These are phyloP conservation scores for Suillus subaureus DNA, from an alignment of 768 basidiomycete genomes.

Conservation along the genomic window DNA sequence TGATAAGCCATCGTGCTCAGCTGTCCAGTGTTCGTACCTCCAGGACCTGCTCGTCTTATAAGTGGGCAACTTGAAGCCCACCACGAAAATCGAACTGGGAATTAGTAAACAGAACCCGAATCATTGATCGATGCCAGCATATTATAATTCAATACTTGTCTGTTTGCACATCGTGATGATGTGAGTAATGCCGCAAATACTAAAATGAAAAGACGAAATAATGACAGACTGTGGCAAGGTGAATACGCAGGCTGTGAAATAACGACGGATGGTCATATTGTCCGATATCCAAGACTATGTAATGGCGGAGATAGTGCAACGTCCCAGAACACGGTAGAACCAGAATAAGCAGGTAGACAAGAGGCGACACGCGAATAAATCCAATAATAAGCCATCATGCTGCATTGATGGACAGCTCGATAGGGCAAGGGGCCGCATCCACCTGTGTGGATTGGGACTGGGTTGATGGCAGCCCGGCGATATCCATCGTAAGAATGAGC, in stretches of 20 bases:
- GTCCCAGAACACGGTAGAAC: no score
- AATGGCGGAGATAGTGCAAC: background rate
- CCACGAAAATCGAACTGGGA: background rate
- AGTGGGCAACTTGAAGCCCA: background rate
- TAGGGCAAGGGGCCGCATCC: no score
- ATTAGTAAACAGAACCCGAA: background rate
- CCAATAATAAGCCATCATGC: no score
- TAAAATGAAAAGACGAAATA: slow-evolving; percentile 2
- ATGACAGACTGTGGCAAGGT: background rate
- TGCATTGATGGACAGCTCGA: no score
- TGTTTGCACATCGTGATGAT: background rate
- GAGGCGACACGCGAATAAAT: no score
- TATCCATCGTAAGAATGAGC: no score
- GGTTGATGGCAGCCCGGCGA: no score
- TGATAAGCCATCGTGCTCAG: background rate
- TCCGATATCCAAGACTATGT: slow-evolving; percentile 1
- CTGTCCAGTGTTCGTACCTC: background rate
- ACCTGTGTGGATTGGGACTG: no score
- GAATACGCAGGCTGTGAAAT: background rate
- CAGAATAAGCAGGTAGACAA: no score
- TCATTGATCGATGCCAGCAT: background rate
- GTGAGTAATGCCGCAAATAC: background rate
- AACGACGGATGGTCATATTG: background rate
- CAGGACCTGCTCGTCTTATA: background rate
- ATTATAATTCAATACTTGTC: slow-evolving; percentile 1